Evolutionary conservation across 495 filamentous ascomycete species (phyloP).

Genomic region (Lasiosphaeria miniovina): DNA sequence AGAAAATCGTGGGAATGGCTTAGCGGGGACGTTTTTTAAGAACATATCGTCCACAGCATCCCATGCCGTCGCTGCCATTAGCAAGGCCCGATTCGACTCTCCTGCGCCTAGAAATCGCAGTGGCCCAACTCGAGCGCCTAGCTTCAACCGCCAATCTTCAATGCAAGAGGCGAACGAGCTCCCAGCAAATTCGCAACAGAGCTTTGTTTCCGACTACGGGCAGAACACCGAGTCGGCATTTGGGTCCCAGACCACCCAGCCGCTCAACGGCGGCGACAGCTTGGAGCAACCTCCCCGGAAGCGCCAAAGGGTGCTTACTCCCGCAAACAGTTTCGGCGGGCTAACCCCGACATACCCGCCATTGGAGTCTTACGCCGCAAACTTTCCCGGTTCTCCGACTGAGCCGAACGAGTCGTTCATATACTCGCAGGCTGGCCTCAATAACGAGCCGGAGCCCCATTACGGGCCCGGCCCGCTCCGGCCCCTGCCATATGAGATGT

Average conservation of each 20-base stretch:
- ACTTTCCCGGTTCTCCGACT: conserved; percentile 64
- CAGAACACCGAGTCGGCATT: conserved; percentile 47
- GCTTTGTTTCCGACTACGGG: conserved; percentile 43
- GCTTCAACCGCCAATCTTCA: conserved; percentile 53
- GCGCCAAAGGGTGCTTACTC: conserved; percentile 52
- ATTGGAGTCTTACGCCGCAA: conserved; percentile 49
- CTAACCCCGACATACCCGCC: conserved; percentile 37
- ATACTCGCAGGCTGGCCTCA: conserved; percentile 57
- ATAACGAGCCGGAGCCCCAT: conserved; percentile 50
- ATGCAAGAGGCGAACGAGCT: conserved; percentile 58
- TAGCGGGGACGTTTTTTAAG: conserved; percentile 86
- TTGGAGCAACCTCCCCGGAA: conserved; percentile 80
- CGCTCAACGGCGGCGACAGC: conserved; percentile 50
- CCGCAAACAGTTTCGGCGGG: conserved; percentile 48
- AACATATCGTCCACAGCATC: conserved; percentile 92
- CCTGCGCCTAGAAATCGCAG: conserved; percentile 63
- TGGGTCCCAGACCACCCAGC: conserved; percentile 39
- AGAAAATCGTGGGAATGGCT: conserved; percentile 62
- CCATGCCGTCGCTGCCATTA: conserved; percentile 89
- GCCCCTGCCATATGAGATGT: conserved; percentile 65
- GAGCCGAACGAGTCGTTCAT: conserved; percentile 85
- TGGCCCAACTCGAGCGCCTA: conserved; percentile 46
- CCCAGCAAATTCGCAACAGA: conserved; percentile 49
- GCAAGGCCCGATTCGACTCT: conserved; percentile 90
- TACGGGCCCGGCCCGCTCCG: conserved; percentile 58